These are phyloP conservation scores for Sporothrix humicola DNA, from an alignment of 2,329 filamentous ascomycete species.

Conservation along the genomic window DNA sequence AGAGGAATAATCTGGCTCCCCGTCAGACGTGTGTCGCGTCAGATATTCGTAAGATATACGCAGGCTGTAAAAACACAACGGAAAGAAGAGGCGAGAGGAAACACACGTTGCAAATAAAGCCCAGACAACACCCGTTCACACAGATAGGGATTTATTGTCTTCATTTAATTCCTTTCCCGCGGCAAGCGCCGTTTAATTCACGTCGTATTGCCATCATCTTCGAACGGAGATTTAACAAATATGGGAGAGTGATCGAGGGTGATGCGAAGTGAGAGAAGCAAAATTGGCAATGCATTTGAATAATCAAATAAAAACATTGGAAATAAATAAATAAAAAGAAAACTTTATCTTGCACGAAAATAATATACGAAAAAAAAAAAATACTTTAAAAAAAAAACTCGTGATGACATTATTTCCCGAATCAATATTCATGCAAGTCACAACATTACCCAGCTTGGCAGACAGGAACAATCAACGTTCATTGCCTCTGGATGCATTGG, in stretches of 20 bases:
- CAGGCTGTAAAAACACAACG: constrained; percentile 8
- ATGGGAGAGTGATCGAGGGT: no score
- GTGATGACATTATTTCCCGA: background rate
- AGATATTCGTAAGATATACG: constrained; percentile 26
- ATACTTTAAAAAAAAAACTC: background rate
- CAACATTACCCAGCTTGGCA: background rate
- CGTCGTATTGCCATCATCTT: background rate
- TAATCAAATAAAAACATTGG: no score
- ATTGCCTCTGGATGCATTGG: background rate
- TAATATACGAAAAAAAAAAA: background rate
- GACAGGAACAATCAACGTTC: background rate
- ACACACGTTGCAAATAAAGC: background rate
- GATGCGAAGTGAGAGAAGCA: no score
- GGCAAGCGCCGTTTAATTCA: constrained; percentile 11
- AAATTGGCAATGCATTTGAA: no score
- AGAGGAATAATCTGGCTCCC: constrained; percentile 5
- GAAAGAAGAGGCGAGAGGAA: background rate
- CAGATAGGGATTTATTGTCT: background rate
- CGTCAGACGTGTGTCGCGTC: constrained; percentile 15
- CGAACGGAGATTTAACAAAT: background rate
- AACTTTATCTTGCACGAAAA: background rate
- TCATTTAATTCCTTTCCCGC: background rate
- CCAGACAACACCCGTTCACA: background rate
- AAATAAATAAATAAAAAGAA: background rate
- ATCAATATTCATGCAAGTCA: background rate